phyloP scores from a whole-genome alignment of 371 early-diverging fungal species.

The Mortierella sp. region DNA sequence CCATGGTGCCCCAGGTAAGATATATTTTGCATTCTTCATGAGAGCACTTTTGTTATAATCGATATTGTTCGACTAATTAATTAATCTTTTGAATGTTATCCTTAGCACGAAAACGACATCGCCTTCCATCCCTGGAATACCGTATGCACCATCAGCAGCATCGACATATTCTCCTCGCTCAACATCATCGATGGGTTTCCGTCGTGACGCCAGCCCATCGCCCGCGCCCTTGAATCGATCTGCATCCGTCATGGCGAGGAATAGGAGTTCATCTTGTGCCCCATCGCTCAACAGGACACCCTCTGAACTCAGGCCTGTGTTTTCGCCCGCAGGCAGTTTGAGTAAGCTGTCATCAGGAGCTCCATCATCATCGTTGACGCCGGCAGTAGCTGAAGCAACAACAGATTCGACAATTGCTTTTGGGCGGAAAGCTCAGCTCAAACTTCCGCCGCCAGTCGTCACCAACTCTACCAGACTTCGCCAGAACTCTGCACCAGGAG shows the following conservation, averaged over 20 bases:
- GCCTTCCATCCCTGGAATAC: slow-evolving; percentile 56
- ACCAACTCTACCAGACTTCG: slow-evolving; percentile 17
- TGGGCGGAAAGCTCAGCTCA: slow-evolving; percentile 25
- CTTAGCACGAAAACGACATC: slow-evolving; percentile 46
- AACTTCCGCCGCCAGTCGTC: slow-evolving; percentile 26
- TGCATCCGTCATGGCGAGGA: slow-evolving; percentile 15
- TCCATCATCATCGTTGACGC: slow-evolving; percentile 5
- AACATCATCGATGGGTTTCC: slow-evolving; percentile 21
- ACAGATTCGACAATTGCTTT: not conserved
- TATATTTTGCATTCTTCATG: not conserved
- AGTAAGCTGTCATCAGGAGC: slow-evolving; percentile 37
- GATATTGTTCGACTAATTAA: slow-evolving; percentile 3
- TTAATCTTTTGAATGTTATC: not conserved
- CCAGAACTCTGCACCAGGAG: slow-evolving; percentile 31
- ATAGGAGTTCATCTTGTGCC: slow-evolving; percentile 34
- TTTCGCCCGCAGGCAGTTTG: slow-evolving; percentile 41
- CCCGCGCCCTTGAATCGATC: slow-evolving; percentile 17
- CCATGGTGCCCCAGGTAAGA: slow-evolving; percentile 57
- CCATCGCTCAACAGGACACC: slow-evolving; percentile 28
- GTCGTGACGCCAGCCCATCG: slow-evolving; percentile 26
- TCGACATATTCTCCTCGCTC: slow-evolving; percentile 40
- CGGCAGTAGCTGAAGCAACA: slow-evolving; percentile 11
- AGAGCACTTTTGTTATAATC: not conserved
- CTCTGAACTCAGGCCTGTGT: slow-evolving; percentile 26
- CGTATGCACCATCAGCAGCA: slow-evolving; percentile 32